Evolutionary conservation across 192 early-diverging fungal genomes (phyloP), one percentile per base, ranked within the genome.

Genomic region (Umbelopsis sp.): DNA sequence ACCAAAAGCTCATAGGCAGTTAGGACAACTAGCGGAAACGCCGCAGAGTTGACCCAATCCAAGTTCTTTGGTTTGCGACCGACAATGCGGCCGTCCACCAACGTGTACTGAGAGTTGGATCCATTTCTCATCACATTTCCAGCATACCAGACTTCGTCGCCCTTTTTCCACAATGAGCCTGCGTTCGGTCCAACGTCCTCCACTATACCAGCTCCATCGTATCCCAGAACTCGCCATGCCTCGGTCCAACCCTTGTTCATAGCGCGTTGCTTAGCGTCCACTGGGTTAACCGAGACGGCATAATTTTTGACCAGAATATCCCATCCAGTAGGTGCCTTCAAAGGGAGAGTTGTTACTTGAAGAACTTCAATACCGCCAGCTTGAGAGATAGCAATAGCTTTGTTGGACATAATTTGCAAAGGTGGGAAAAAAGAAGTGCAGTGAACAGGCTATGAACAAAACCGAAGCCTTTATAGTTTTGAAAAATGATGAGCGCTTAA

Each of bases 61-160:
- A 66, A 5, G 3, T 5, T 25, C 11, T 47, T 48, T 10, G 65
- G 65, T 23, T 47, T 48, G 3, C 23, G 33, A 15, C 65, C 65
- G 6, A 66, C 65, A 46, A 46, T 66, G 8, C 65, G 41, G 2
- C 46, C 45, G 47, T 66, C 65, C 1, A 46, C 44, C 10, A 66
- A 13, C 0, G 45, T 48, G 25, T 46, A 66, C 4, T 66, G 22
- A 2, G 65, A 46, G 25, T 66, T 66, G 10, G 45, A 22, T 46
- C 45, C 65, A 15, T 66, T 66, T 5, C 41, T 22, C 0, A 41
- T 27, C 44, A 66, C 65, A 9, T 11, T 15, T 23, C 65, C 65
- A 66, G 65, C 65, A 15, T 66, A 66, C 65, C 41, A 47, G 12
- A 66, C 65, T 8, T 48, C 20, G 44, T 66, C 65, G 15, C 65